Evolutionary conservation across 2,329 filamentous ascomycete genomes (phyloP).

Genomic region (Cladosporium austrohemisphaericum): DNA sequence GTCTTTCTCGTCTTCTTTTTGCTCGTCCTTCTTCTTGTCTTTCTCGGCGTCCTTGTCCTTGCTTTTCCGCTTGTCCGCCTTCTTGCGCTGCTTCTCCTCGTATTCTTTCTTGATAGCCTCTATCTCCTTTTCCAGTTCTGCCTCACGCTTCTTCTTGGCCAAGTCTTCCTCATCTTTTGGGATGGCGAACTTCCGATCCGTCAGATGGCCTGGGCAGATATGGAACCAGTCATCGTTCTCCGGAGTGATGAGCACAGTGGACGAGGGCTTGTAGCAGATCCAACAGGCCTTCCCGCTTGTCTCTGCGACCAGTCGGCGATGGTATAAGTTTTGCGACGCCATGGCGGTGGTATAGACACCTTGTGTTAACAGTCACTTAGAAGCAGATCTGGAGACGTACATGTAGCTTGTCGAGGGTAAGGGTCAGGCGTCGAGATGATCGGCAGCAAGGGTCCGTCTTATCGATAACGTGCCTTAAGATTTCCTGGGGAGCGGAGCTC

Average conservation of each 20-base stretch:
- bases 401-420: too few species aligned
- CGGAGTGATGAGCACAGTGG: constrained; percentile 81
- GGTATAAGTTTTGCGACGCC: constrained; percentile 70
- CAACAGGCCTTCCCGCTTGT: constrained; percentile 79
- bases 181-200: constrained; percentile 74
- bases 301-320: constrained; percentile 82
- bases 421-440: too few species aligned
- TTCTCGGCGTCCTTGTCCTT: constrained; percentile 59
- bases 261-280: constrained; percentile 85
- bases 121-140: constrained; percentile 47
- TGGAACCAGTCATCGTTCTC: constrained; percentile 91
- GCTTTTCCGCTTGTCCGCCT: constrained; percentile 40
- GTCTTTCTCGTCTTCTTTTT: constrained; percentile 65
- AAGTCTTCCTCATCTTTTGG: constrained; percentile 63
- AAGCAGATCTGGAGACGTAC: too few species aligned
- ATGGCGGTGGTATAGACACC: too few species aligned
- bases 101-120: constrained; percentile 49
- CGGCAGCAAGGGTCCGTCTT: too few species aligned
- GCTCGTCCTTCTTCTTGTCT: constrained; percentile 70
- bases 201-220: constrained; percentile 76
- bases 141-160: constrained; percentile 52
- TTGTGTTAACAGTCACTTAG: too few species aligned
- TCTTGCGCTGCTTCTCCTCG: constrained; percentile 46
- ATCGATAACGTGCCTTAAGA: too few species aligned
- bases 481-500: too few species aligned